phyloP scores from a whole-genome alignment of 805 yeast species.

The Saturnispora sekii region DNA sequence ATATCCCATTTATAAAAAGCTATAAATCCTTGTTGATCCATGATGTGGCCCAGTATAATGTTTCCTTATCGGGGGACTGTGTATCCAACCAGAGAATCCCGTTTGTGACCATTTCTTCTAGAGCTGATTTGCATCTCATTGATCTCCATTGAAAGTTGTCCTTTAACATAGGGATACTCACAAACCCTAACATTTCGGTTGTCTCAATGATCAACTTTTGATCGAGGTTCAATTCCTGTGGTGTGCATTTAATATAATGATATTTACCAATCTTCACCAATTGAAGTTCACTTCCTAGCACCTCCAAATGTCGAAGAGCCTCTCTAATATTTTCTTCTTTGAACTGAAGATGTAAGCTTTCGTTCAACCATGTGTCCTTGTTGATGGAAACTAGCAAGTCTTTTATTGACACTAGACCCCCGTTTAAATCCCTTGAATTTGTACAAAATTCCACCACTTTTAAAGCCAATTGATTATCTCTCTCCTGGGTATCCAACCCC shows the following conservation, averaged over 20 bases:
- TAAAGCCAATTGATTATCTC: constrained; percentile 58
- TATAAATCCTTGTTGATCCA: constrained; percentile 38
- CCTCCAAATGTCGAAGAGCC: constrained; percentile 42
- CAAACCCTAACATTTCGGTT: constrained; percentile 70
- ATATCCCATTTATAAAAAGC: constrained; percentile 52
- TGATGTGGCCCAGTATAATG: constrained; percentile 63
- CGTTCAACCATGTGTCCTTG: constrained; percentile 14
- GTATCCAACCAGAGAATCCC: constrained; percentile 85
- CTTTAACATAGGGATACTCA: constrained; percentile 48
- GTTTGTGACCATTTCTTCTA: constrained; percentile 70
- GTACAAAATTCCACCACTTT: constrained; percentile 70
- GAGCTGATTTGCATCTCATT: constrained; percentile 47
- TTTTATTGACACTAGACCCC: constrained; percentile 65
- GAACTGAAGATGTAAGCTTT: constrained; percentile 24
- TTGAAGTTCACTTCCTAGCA: constrained; percentile 65
- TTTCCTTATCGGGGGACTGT: constrained; percentile 33
- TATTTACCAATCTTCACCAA: constrained; percentile 48
- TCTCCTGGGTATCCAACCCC: constrained; percentile 37
- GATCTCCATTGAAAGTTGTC: constrained; percentile 75
- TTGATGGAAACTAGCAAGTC: constrained; percentile 34
- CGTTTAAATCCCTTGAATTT: constrained; percentile 60
- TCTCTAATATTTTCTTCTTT: constrained; percentile 44
- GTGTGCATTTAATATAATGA: constrained; percentile 52
- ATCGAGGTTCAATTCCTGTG: constrained; percentile 56
- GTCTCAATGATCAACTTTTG: constrained; percentile 64